These are phyloP conservation scores for Hysterangium stoloniferum DNA, from an alignment of 768 basidiomycete genomes.

Conservation along the genomic window DNA sequence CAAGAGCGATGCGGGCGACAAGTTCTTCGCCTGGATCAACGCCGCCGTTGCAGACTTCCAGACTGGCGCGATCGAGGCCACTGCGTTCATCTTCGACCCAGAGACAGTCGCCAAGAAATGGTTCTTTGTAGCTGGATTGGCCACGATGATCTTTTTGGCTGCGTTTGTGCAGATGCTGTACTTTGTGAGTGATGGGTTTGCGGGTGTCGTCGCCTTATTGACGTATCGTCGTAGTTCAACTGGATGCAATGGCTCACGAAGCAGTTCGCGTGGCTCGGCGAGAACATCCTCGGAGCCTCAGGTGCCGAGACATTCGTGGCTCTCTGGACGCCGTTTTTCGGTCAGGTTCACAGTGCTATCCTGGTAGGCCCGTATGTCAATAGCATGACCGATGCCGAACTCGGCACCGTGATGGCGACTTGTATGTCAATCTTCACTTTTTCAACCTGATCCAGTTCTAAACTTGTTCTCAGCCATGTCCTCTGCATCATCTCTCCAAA, in stretches of 20 bases:
- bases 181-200: not conserved
- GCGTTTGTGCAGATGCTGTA: slow-evolving; percentile 10
- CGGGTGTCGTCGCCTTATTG: not conserved
- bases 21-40: slow-evolving; percentile 2
- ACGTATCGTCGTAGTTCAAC: not conserved
- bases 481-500: not conserved
- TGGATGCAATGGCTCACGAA: slow-evolving; percentile 13
- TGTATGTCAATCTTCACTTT: not conserved
- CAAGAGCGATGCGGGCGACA: not conserved
- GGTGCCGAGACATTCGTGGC: slow-evolving; percentile 10
- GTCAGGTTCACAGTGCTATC: slow-evolving; percentile 7
- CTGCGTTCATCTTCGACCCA: slow-evolving; percentile 6
- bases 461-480: slow-evolving; percentile 5
- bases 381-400: slow-evolving; percentile 7
- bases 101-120: slow-evolving; percentile 2
- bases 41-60: slow-evolving; percentile 5
- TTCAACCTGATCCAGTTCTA: not conserved
- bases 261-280: slow-evolving; percentile 10
- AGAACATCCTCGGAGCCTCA: slow-evolving; percentile 2
- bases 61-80: not conserved
- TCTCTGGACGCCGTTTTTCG: slow-evolving; percentile 9
- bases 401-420: slow-evolving; percentile 5
- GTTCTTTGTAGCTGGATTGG: slow-evolving; percentile 11
- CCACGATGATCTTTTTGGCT: slow-evolving; percentile 4
- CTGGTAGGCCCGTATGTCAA: slow-evolving; percentile 5